Evolutionary conservation across 306 rosid genomes (phyloP), one percentile per base, ranked within the genome.

Genomic region (Citrullus amarus): DNA sequence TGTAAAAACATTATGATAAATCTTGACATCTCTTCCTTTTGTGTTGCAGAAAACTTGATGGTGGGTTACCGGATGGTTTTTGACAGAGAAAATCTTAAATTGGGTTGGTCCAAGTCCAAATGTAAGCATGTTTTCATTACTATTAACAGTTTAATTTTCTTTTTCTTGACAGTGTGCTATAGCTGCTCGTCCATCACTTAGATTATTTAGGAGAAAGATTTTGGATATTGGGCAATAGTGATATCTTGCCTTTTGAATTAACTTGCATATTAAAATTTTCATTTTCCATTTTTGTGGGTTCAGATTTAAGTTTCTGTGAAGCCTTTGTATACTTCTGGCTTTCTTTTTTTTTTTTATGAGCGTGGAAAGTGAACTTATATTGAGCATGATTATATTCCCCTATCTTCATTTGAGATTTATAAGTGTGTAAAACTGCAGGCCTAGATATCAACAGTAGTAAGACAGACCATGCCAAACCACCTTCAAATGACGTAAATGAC

Each of bases 21-120:
- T 9, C 30, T 56, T 75, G 28, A 76, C 41, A 18, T 15, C 28
- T 56, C 53, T 34, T 76, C 43, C 30, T 14, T 38, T 48, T 65
- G 75, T 50, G 18, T 28, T 72, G 66, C 92, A 88, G 96, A 87
- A 79, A 86, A 90, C 82, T 87, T 84, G 83, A 84, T 90, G 79
- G 83, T 50, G 53, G 92, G 88, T 51, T 84, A 90, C 79, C 85
- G 43, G 46, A 32, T 87, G 88, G 89, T 87, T 57, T 88, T 90
- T 79, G 91, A 90, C 82, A 54, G 92, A 74, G 91, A 88, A 81
- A 88, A 87, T 59, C 46, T 81, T 78, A 78, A 76, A 68, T 83
- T 90, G 82, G 88, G 88, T 46, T 90, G 96, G 96, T 88, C 91
- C 41, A 86, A 83, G 51, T 87, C 90, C 77, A 78, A 87, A 70